Evolutionary conservation across 1,139 yeast genomes (phyloP).

Genomic region (Suhomyces ambrosiae): DNA sequence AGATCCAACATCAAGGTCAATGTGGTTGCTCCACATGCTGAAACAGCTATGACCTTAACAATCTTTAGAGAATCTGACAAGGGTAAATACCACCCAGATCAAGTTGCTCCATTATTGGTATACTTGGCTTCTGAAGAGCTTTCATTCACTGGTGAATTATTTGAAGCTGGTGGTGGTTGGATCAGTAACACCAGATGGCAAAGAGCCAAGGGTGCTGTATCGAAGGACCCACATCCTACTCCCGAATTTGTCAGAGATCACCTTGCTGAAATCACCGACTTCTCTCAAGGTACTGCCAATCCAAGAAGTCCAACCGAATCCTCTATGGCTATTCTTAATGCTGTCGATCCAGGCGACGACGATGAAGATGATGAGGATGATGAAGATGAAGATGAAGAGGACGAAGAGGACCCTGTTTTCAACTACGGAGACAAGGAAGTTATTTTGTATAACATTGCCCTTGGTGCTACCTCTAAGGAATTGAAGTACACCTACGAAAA

Average conservation of each 20-base stretch:
- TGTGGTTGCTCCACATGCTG: slow-evolving; percentile 95
- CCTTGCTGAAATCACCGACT: slow-evolving; percentile 68
- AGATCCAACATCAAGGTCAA: slow-evolving; percentile 76
- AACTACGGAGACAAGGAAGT: slow-evolving; percentile 68
- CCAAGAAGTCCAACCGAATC: slow-evolving; percentile 77
- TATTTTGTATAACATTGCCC: slow-evolving; percentile 83
- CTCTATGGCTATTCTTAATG: slow-evolving; percentile 71
- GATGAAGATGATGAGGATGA: slow-evolving; percentile 52
- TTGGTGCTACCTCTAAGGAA: slow-evolving; percentile 83
- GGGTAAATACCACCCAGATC: slow-evolving; percentile 83
- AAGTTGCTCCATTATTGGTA: slow-evolving; percentile 88
- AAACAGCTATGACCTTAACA: slow-evolving; percentile 93
- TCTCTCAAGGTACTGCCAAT: slow-evolving; percentile 56
- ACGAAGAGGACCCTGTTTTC: slow-evolving; percentile 49
- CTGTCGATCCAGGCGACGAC: slow-evolving; percentile 54
- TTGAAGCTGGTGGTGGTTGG: slow-evolving; percentile 83
- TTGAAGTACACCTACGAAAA: slow-evolving; percentile 81
- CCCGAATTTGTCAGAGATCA: slow-evolving; percentile 74
- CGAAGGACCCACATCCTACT: slow-evolving; percentile 50
- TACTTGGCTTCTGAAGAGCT: slow-evolving; percentile 74
- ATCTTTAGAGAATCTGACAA: slow-evolving; percentile 75
- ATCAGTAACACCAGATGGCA: slow-evolving; percentile 94
- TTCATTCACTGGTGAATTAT: slow-evolving; percentile 65
- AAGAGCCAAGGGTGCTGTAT: slow-evolving; percentile 83
- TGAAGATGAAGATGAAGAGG: slow-evolving; percentile 54